phyloP scores from a whole-genome alignment of 2,329 filamentous ascomycete genomes.

The Sordariomycetes sp. region DNA sequence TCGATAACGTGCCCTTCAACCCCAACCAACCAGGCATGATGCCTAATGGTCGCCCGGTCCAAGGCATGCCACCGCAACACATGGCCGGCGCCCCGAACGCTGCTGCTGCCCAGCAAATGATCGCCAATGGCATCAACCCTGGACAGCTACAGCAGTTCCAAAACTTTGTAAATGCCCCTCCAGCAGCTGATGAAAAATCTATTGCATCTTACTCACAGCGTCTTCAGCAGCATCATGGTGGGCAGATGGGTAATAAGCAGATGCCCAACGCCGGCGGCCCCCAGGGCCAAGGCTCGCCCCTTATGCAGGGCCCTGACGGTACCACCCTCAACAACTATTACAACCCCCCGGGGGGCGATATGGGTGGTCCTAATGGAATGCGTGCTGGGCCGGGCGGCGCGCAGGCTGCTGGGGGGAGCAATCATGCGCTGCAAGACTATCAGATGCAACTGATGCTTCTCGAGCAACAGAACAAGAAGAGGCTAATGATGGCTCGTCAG shows the following conservation, averaged over 20 bases:
- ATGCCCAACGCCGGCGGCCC: constrained; percentile 66
- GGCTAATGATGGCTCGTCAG: constrained; percentile 73
- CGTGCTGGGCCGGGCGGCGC: constrained; percentile 41
- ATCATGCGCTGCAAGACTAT: constrained; percentile 77
- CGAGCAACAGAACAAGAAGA: constrained; percentile 82
- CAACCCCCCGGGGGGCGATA: constrained; percentile 44
- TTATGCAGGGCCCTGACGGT: constrained; percentile 70
- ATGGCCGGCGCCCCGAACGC: constrained; percentile 43
- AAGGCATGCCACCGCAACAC: constrained; percentile 65
- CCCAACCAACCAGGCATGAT: constrained; percentile 55
- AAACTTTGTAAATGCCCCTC: constrained; percentile 43
- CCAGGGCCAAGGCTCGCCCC: constrained; percentile 69
- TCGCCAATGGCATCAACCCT: constrained; percentile 66
- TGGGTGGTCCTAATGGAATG: constrained; percentile 49
- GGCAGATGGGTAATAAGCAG: constrained; percentile 72
- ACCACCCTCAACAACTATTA: constrained; percentile 49
- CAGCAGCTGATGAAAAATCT: constrained; percentile 66
- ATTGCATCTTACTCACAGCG: constrained; percentile 82
- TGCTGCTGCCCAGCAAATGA: constrained; percentile 47
- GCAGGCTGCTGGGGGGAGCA: constrained; percentile 46
- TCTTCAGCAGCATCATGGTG: constrained; percentile 73
- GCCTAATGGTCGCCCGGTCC: constrained; percentile 62
- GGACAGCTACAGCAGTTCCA: constrained; percentile 69
- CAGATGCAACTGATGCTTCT: constrained; percentile 85
- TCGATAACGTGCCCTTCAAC: constrained; percentile 64